A percentile compares a stretch with the other conserved stretches of the same genome.
These are phyloP conservation scores for Pseudonectria buxi DNA, from an alignment of 2,329 filamentous ascomycete species.

Conservation along the genomic window DNA sequence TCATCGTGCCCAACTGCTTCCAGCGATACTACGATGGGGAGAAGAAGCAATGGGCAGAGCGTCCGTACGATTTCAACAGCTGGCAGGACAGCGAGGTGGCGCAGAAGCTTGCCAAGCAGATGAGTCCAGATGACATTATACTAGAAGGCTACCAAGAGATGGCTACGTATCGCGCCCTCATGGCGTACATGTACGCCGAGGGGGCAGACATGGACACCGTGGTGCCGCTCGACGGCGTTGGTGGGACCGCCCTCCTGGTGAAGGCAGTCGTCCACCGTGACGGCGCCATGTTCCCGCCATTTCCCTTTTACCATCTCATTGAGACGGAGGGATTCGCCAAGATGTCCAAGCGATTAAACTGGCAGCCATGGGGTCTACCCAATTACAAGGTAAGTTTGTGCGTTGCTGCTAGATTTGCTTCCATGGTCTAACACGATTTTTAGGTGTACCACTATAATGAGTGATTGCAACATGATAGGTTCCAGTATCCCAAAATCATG, in stretches of 20 bases:
- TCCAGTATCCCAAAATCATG: neutral
- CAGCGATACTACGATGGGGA: slow-evolving; percentile 71
- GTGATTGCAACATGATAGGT: slow-evolving; percentile 34
- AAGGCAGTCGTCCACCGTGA: slow-evolving; percentile 96
- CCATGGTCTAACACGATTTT: slow-evolving; percentile 7
- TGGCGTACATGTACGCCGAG: slow-evolving; percentile 70
- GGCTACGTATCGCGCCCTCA: slow-evolving; percentile 83
- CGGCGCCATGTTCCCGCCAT: slow-evolving; percentile 96
- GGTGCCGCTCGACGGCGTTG: slow-evolving; percentile 83
- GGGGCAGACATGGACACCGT: slow-evolving; percentile 52
- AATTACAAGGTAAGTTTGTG: slow-evolving; percentile 77
- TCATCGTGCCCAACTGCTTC: slow-evolving; percentile 94
- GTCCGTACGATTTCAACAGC: slow-evolving; percentile 95
- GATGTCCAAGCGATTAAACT: slow-evolving; percentile 87
- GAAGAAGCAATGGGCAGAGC: slow-evolving; percentile 62
- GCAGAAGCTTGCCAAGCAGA: slow-evolving; percentile 63
- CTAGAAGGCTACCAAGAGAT: slow-evolving; percentile 91
- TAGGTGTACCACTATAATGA: slow-evolving; percentile 90
- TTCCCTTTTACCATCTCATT: slow-evolving; percentile 92
- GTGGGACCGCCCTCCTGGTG: slow-evolving; percentile 84
- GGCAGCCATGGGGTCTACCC: slow-evolving; percentile 79
- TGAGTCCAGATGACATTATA: slow-evolving; percentile 88
- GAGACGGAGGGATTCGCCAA: slow-evolving; percentile 98
- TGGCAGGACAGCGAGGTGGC: slow-evolving; percentile 89
- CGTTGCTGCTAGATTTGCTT: neutral